Conservation (phyloP, 2,329 filamentous ascomycete species). For the Didymellaceae sp. region DNA sequence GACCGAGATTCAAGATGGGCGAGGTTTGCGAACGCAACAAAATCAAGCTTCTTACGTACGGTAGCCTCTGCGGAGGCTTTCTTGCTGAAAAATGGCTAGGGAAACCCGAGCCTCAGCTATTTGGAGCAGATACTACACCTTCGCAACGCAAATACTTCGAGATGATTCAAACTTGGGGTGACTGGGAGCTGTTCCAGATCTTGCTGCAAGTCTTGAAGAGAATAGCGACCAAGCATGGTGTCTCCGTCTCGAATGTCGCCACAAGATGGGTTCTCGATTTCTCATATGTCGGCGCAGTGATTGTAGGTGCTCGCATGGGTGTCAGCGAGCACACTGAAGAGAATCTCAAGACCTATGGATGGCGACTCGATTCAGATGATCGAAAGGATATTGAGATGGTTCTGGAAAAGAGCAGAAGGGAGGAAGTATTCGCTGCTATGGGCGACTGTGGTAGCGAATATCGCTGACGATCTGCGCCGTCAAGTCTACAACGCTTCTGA, state of each 20-base stretch:
- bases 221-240: slow-evolving; percentile 51
- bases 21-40: slow-evolving; percentile 46
- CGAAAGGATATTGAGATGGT: slow-evolving; percentile 41
- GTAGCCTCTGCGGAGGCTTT: slow-evolving; percentile 52
- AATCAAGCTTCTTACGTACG: slow-evolving; percentile 55
- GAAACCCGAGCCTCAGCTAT: slow-evolving; percentile 46
- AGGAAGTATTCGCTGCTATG: slow-evolving; percentile 45
- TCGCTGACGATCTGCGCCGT: slow-evolving; percentile 49
- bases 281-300: slow-evolving; percentile 57
- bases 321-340: slow-evolving; percentile 48
- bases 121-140: slow-evolving; percentile 46
- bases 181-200: slow-evolving; percentile 57
- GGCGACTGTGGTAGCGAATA: slow-evolving; percentile 54
- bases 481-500: too few relatives aligned
- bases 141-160: slow-evolving; percentile 51
- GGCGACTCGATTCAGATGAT: slow-evolving; percentile 49
- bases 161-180: slow-evolving; percentile 56
- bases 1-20: slow-evolving; percentile 49
- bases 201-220: slow-evolving; percentile 47
- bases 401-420: slow-evolving; percentile 35
- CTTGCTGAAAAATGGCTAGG: slow-evolving; percentile 51
- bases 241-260: slow-evolving; percentile 56
- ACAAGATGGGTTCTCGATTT: slow-evolving; percentile 60
- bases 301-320: slow-evolving; percentile 56
- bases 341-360: slow-evolving; percentile 52